phyloP scores from a whole-genome alignment of 73 alveolate genomes.

The Paraurostyla sp. region DNA sequence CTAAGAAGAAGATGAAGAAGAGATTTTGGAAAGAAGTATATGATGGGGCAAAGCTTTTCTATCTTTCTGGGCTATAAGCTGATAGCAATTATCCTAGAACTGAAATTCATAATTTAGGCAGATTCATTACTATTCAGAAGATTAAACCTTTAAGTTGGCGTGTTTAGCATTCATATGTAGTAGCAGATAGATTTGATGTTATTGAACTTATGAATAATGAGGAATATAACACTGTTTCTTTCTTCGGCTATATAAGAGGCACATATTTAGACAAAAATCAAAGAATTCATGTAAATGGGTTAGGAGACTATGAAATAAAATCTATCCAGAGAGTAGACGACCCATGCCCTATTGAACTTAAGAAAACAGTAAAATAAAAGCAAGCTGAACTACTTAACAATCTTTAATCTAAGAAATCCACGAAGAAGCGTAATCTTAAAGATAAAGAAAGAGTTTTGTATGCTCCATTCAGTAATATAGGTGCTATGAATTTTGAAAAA shows the following conservation, averaged over 20 bases:
- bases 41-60: slow-evolving; percentile 99
- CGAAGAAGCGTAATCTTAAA: slow-evolving; percentile 94
- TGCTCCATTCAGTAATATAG: slow-evolving; percentile 97
- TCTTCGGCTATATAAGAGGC: slow-evolving; percentile 97
- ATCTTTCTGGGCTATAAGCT: slow-evolving; percentile 95
- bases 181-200: slow-evolving; percentile 76
- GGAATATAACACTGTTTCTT: slow-evolving; percentile 36
- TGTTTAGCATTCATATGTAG: slow-evolving; percentile 67
- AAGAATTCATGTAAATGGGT: slow-evolving; percentile 83
- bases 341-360: slow-evolving; percentile 89
- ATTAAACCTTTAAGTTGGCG: slow-evolving; percentile 71
- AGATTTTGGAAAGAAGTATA: slow-evolving; percentile 99
- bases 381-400: slow-evolving; percentile 44
- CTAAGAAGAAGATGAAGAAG: slow-evolving; percentile 96
- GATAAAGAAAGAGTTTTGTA: slow-evolving; percentile 94
- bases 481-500: slow-evolving; percentile 94
- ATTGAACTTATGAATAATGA: slow-evolving; percentile 54
- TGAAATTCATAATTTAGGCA: slow-evolving; percentile 92
- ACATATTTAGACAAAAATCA: slow-evolving; percentile 76
- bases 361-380: slow-evolving; percentile 64
- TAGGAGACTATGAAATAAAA: slow-evolving; percentile 88
- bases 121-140: slow-evolving; percentile 89
- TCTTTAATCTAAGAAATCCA: too few relatives aligned
- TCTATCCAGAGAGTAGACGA: slow-evolving; percentile 78
- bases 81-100: slow-evolving; percentile 90